These are phyloP conservation scores for Nidularia pulvinata DNA, from an alignment of 768 basidiomycete species.

Conservation along the genomic window DNA sequence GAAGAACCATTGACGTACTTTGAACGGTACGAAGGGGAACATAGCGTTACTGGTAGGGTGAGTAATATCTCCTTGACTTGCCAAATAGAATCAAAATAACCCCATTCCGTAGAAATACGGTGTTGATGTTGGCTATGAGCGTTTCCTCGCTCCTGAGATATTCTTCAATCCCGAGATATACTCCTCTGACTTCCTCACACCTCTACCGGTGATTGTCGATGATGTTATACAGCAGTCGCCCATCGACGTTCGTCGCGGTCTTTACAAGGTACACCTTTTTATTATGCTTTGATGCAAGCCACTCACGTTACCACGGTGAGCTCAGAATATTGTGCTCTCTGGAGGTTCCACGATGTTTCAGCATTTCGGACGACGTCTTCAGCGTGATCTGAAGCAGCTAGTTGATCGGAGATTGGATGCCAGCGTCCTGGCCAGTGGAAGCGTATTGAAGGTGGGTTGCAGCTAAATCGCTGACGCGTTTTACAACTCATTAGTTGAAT, in stretches of 20 bases:
- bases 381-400: conserved; percentile 92
- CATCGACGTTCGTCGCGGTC: conserved; percentile 94
- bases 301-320: background rate
- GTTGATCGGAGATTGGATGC: conserved; percentile 90
- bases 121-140: conserved; percentile 96
- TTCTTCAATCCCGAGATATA: conserved; percentile 99
- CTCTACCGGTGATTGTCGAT: conserved; percentile 95
- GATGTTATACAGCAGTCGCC: conserved; percentile 94
- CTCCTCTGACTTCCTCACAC: conserved; percentile 96
- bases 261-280: conserved; percentile 74
- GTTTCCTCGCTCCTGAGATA: conserved; percentile 98
- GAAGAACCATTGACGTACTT: conserved; percentile 95
- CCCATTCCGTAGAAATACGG: conserved; percentile 76
- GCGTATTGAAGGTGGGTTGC: conserved; percentile 63
- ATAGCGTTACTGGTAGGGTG: conserved; percentile 91
- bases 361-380: conserved; percentile 95
- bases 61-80: conserved; percentile 14
- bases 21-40: conserved; percentile 90
- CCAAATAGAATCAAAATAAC: background rate
- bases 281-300: background rate
- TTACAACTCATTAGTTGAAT: background rate
- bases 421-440: conserved; percentile 73
- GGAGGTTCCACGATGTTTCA: conserved; percentile 99
- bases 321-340: conserved; percentile 94
- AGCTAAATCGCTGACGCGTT: background rate